These are phyloP conservation scores for Aspergillus uvarum DNA, from an alignment of 2,329 filamentous ascomycete genomes.

Conservation along the genomic window DNA sequence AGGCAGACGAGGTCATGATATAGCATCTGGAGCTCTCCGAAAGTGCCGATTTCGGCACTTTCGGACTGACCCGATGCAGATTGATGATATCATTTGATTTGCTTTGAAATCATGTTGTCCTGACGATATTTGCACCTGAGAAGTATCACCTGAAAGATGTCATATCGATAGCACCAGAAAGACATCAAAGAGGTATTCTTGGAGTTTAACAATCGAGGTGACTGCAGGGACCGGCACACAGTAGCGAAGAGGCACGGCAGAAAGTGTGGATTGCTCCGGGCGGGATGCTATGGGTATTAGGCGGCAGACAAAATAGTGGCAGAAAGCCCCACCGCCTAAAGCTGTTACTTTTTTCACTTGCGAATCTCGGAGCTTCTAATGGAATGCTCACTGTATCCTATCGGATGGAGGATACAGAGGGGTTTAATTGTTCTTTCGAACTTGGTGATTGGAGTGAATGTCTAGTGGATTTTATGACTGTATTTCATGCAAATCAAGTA, in stretches of 20 bases:
- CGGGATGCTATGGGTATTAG: too few species aligned
- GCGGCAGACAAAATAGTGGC: neutral
- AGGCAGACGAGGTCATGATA: neutral
- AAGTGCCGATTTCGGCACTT: neutral
- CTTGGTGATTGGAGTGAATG: neutral
- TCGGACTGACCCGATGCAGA: neutral
- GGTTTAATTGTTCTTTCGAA: neutral
- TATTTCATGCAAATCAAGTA: neutral
- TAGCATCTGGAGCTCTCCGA: neutral
- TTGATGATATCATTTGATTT: neutral
- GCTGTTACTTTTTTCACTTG: neutral
- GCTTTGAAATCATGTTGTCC: neutral
- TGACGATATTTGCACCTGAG: neutral
- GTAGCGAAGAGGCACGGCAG: neutral
- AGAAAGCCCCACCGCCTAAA: neutral
- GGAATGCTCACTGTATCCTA: neutral
- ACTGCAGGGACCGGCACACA: neutral
- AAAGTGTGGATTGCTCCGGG: neutral
- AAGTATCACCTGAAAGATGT: neutral
- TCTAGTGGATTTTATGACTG: neutral
- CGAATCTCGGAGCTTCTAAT: neutral
- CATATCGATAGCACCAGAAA: neutral
- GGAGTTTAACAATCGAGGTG: neutral
- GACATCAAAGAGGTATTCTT: too few species aligned
- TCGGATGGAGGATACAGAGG: neutral